Conservation (phyloP, 2,329 filamentous ascomycete species). For the Nigrospora oryzae region DNA sequence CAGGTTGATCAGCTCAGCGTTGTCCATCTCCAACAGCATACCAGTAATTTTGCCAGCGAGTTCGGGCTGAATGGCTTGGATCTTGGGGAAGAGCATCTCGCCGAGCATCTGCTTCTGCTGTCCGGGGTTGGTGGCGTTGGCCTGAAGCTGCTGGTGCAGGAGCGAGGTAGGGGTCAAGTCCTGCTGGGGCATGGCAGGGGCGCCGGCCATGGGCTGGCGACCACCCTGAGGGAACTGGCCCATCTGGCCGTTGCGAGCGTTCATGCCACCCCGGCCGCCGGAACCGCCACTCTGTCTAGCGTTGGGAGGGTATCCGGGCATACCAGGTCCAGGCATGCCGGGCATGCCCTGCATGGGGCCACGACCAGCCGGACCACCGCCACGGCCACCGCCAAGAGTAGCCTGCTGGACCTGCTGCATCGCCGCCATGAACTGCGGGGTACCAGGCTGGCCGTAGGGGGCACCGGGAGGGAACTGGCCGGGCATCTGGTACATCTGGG, state of each 20-base stretch:
- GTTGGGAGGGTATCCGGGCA: conserved; percentile 51
- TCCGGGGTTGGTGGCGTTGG: conserved; percentile 41
- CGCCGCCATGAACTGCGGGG: conserved; percentile 72
- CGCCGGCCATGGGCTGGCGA: conserved; percentile 31
- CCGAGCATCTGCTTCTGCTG: conserved; percentile 99
- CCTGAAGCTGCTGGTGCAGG: conserved; percentile 50
- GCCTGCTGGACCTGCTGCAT: conserved; percentile 70
- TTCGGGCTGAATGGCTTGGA: conserved; percentile 86
- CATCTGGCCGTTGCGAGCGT: conserved; percentile 28
- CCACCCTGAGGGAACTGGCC: conserved; percentile 38
- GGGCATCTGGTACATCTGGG: conserved; percentile 76
- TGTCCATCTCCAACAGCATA: conserved; percentile 99
- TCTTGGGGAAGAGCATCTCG: conserved; percentile 98
- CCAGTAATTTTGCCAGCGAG: conserved; percentile 98
- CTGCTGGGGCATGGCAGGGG: conserved; percentile 20
- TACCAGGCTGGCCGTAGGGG: conserved; percentile 72
- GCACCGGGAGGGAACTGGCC: conserved; percentile 74
- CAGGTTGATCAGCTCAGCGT: conserved; percentile 82
- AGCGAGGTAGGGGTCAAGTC: conserved; percentile 33
- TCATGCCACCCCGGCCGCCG: conserved; percentile 28
- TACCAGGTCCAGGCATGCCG: conserved; percentile 43
- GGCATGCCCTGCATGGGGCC: conserved; percentile 56
- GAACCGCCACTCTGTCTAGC: conserved; percentile 27
- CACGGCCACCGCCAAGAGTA: conserved; percentile 51
- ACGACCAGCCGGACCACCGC: conserved; percentile 50